phyloP scores from a whole-genome alignment of 805 yeast species.

The Scheffersomyces lignosus region DNA sequence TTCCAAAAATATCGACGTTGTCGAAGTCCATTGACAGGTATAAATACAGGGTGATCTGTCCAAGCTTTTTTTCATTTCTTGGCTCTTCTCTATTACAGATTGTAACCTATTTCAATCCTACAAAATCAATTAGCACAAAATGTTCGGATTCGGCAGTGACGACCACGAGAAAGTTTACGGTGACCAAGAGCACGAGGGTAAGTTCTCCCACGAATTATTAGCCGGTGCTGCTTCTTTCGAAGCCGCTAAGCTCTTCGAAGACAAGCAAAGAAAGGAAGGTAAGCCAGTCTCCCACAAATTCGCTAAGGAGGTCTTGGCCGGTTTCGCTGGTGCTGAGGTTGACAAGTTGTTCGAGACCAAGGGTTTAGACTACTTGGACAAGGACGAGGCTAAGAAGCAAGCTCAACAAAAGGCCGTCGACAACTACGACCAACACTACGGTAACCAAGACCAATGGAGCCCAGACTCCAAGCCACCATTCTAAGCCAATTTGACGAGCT shows the following conservation, averaged over 20 bases:
- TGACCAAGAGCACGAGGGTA: slow-evolving; percentile 25
- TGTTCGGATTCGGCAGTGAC: slow-evolving; percentile 29
- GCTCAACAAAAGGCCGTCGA: slow-evolving; percentile 19
- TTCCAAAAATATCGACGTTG: background rate
- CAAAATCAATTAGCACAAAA: slow-evolving; percentile 5
- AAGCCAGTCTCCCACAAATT: slow-evolving; percentile 30
- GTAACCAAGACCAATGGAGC: slow-evolving; percentile 25
- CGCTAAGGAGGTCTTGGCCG: slow-evolving; percentile 29
- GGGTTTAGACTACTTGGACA: slow-evolving; percentile 34
- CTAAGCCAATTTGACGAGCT: slow-evolving; percentile 23
- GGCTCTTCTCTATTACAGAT: too few species aligned
- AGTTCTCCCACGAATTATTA: slow-evolving; percentile 29
- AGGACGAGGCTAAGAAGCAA: slow-evolving; percentile 21
- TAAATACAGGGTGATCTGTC: background rate
- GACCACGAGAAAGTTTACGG: slow-evolving; percentile 29
- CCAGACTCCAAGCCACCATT: slow-evolving; percentile 27
- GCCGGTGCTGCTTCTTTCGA: slow-evolving; percentile 36
- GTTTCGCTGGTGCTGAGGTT: slow-evolving; percentile 32
- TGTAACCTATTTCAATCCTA: too few species aligned
- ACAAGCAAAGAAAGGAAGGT: slow-evolving; percentile 31
- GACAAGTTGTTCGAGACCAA: slow-evolving; percentile 35
- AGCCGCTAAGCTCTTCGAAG: slow-evolving; percentile 31
- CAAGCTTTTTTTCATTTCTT: too few species aligned
- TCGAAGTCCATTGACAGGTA: background rate
- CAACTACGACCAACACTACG: slow-evolving; percentile 29